A percentile compares a stretch with the other conserved stretches of the same genome.
Evolutionary conservation across 176 grass and related monocot species (phyloP).

Genomic region (Cocos nucifera): DNA sequence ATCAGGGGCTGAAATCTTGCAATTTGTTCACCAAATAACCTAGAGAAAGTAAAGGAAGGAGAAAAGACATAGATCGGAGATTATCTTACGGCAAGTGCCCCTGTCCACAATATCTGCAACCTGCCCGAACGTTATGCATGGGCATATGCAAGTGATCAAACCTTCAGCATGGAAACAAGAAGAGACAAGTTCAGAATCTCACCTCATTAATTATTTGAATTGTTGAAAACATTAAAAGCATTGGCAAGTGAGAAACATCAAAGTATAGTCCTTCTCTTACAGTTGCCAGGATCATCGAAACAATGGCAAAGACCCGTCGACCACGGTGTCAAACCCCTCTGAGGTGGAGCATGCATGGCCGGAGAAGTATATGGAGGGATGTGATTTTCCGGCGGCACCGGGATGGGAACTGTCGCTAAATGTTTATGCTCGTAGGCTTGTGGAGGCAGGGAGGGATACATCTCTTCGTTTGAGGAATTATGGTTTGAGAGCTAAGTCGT

Average conservation of each 20-base stretch:
- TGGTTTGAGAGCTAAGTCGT: too few relatives aligned
- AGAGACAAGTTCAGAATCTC: too few relatives aligned
- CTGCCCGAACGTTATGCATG: slow-evolving; percentile 92
- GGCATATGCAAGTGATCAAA: slow-evolving; percentile 75
- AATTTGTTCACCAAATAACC: too few relatives aligned
- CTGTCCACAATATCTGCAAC: slow-evolving; percentile 75
- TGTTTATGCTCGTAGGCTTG: slow-evolving; percentile 32
- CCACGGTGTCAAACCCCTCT: slow-evolving; percentile 34
- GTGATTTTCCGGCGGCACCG: slow-evolving; percentile 25
- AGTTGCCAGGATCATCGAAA: slow-evolving; percentile 93
- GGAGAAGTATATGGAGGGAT: slow-evolving; percentile 16
- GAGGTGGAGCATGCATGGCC: slow-evolving; percentile 24
- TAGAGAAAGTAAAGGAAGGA: slow-evolving; percentile 1
- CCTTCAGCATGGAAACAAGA: slow-evolving; percentile 20
- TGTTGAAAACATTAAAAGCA: not conserved
- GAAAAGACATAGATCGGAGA: not conserved
- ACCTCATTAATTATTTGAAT: not conserved
- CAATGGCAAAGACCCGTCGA: slow-evolving; percentile 97
- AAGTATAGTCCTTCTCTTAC: slow-evolving; percentile 21
- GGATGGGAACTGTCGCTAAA: slow-evolving; percentile 12
- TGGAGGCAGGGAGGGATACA: slow-evolving; percentile 40
- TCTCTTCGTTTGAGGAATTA: slow-evolving; percentile 20
- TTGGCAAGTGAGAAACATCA: not conserved
- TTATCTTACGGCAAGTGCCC: slow-evolving; percentile 62
- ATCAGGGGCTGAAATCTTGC: not conserved